Conservation (phyloP, 805 yeast genomes). For the Monosporozyma yasuniensis region DNA sequence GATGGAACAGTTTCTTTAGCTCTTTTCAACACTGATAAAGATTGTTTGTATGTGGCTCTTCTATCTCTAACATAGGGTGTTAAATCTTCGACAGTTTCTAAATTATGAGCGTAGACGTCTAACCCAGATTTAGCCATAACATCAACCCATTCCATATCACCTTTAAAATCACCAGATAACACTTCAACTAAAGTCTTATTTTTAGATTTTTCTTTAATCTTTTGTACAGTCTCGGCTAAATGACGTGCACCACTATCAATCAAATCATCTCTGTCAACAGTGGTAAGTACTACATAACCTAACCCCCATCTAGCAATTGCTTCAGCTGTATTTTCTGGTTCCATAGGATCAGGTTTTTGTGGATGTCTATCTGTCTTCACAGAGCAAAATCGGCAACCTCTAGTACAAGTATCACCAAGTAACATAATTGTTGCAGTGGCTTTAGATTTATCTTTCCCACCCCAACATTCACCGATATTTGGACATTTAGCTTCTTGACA, state of each 20-base stretch:
- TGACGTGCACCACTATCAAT: constrained; percentile 90
- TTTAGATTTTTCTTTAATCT: constrained; percentile 69
- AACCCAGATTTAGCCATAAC: constrained; percentile 77
- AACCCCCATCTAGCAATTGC: constrained; percentile 97
- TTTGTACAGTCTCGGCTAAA: constrained; percentile 75
- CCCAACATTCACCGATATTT: constrained; percentile 99
- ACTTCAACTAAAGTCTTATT: constrained; percentile 91
- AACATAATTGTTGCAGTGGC: constrained; percentile 96
- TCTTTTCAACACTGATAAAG: constrained; percentile 61
- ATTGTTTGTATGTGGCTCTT: constrained; percentile 90
- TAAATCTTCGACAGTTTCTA: constrained; percentile 91
- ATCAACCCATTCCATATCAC: constrained; percentile 73
- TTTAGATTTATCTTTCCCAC: constrained; percentile 68
- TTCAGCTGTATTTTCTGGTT: constrained; percentile 96
- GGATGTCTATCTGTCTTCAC: constrained; percentile 90
- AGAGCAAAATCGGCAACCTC: constrained; percentile 98
- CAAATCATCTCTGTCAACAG: constrained; percentile 95
- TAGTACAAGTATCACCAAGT: constrained; percentile 95
- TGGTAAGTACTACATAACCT: constrained; percentile 94
- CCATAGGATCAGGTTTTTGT: constrained; percentile 84
- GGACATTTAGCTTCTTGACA: constrained; percentile 99
- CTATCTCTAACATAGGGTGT: constrained; percentile 95
- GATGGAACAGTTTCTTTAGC: constrained; percentile 74
- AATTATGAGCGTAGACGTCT: constrained; percentile 94
- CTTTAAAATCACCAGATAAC: constrained; percentile 90